Base-by-base conservation (phyloP, 2,329 filamentous ascomycete genomes). In the Dactylellina cionopaga region DNA sequence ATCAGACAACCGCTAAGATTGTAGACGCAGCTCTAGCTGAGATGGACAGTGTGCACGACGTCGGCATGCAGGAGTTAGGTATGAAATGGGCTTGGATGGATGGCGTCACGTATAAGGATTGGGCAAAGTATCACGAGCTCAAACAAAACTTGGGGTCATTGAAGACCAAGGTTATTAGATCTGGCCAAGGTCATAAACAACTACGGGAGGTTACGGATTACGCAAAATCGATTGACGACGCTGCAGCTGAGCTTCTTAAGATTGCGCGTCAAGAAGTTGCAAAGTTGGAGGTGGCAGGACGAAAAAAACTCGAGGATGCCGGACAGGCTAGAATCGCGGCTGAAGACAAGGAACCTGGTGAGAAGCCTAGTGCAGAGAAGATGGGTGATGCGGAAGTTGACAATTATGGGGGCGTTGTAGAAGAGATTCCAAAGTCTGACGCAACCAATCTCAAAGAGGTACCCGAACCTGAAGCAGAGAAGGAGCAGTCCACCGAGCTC, bases 41-140 rank as follows among this genome's bases (percentile, higher is more conserved):
- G 13, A 86, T 97, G 29, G 90, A 94, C 75, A 87, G 88, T 78
- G 93, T 95, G 71, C 88, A 91, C 41, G 90, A 93, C 77, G 84
- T 96, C 33, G 92, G 92, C 4, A 85, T 97, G 31, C 92, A 96
- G 79, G 92, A 96, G 79, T 92, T 97, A 59, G 93, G 93, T 64
- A 94, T 96, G 88, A 87, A 87, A 78, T 99, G 95, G 93, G 92
- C 94, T 10, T 96, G 92, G 89, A 95, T 92, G 82, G 92, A 98
- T 66, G 92, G 92, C 29, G 87, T 99, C 73, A 96, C 94, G 1
- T 97, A 99, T 84, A 93, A 96, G 80, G 92, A 99, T 80, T 99
- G 95, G 95, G 88, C 90, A 70, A 95, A 94, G 80, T 99, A 96
- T 79, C 92, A 98, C 80, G 88, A 91, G 70, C 84, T 99, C 66